Base-by-base conservation (phyloP, 768 basidiomycete genomes). In the Cystofilobasidium bisporidii region DNA sequence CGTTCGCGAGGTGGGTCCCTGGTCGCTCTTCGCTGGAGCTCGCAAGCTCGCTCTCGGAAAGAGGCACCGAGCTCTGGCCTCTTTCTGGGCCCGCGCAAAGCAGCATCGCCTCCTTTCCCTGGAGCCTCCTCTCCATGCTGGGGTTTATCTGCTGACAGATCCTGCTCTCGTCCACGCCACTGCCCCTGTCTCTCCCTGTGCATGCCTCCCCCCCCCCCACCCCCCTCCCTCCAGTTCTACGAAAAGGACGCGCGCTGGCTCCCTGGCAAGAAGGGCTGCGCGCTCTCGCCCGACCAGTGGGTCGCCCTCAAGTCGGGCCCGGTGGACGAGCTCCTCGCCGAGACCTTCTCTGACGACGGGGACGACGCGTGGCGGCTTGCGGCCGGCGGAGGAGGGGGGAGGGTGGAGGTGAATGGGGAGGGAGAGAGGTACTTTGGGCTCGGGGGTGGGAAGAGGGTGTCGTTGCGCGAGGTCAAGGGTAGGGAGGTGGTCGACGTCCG, bases 251-350 rank as follows among this genome's bases (percentile, higher is more conserved):
- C 3, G 5, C 18, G 17, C 4, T 4, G 14, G 5, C 53, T 32
- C 18, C 53, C 53, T 2, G 53, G 53, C 18, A 56, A 56, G 53
- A 28, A 32, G 9, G 53, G 53, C 18, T 30, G 26, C 30, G 17
- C 53, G 11, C 53, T 56, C 53, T 56, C 53, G 30, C 30, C 53
- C 53, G 53, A 30, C 10, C 53, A 56, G 53, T 56, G 53, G 53
- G 2, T 6, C 30, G 53, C 26, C 9, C 53, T 56, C 14, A 3
- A 32, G 3, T 2, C 53, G 1, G 53, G 53, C 26, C 53, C 53
- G 17, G 2, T 4, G 3, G 53, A 2, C 30, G 53, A 26, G 14
- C 53, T 56, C 9, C 30, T 56, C 17, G 53, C 53, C 28, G 53
- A 56, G 30, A 17, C 9, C 9, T 9, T 41, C 40, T 9, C 9